Percentiles rank a stretch among this genome's conserved stretches.
Evolutionary conservation across 2,329 filamentous ascomycete genomes (phyloP).

Genomic region (Neopestalotiopsis clavispora): DNA sequence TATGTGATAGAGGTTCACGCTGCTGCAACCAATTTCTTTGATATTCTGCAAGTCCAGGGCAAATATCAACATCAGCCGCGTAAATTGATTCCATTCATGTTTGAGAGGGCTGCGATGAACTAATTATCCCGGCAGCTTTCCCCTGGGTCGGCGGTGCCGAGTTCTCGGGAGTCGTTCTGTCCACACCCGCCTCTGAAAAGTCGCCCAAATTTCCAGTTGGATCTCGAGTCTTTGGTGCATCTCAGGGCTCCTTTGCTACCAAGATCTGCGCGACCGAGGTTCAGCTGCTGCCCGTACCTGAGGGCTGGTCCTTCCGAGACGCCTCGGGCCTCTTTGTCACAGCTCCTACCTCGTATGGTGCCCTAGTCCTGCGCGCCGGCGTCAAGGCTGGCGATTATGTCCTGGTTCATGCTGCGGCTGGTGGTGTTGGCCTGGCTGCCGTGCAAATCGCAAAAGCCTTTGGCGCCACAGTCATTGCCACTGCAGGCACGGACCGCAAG

Average conservation of each 20-base stretch:
- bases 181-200: conserved; percentile 60
- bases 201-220: conserved; percentile 72
- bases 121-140: conserved; percentile 55
- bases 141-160: conserved; percentile 89
- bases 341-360: conserved; percentile 87
- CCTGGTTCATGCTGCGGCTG: conserved; percentile 89
- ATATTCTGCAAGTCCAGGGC: conserved; percentile 91
- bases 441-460: conserved; percentile 94
- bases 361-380: conserved; percentile 76
- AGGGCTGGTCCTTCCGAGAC: conserved; percentile 82
- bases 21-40: conserved; percentile 94
- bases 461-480: conserved; percentile 91
- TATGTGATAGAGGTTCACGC: conserved; percentile 90
- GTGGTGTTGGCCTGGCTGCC: conserved; percentile 87
- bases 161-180: conserved; percentile 79
- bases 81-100: conserved; percentile 33
- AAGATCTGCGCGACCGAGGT: conserved; percentile 71
- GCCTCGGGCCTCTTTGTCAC: conserved; percentile 92
- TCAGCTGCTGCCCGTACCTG: conserved; percentile 73
- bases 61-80: conserved; percentile 93
- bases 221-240: conserved; percentile 83
- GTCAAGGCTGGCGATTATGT: conserved; percentile 84
- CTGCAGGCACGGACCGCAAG: conserved; percentile 81
- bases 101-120: neutral
- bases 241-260: conserved; percentile 86